Evolutionary conservation across 2,329 filamentous ascomycete genomes (phyloP).

Genomic region (Aureobasidium melanogenum): DNA sequence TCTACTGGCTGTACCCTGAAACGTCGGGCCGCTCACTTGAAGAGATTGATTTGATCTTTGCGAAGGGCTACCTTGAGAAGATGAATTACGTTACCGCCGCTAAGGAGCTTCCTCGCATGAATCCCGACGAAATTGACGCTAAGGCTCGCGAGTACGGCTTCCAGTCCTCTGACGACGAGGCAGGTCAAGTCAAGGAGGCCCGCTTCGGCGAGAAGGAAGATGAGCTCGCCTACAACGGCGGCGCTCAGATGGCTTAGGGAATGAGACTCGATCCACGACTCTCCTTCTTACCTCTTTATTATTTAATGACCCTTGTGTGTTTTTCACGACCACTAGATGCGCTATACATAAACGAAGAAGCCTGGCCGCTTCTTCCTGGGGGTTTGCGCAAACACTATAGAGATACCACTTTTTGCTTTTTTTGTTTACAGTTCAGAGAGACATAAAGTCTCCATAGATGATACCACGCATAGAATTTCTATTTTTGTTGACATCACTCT

Average conservation of each 20-base stretch:
- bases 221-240: conserved; percentile 13
- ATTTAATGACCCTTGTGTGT: conserved; percentile 2
- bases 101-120: conserved; percentile 27
- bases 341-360: not conserved
- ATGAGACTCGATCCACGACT: not conserved
- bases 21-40: conserved; percentile 18
- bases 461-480: conserved; percentile 10
- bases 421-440: not conserved
- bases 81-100: conserved; percentile 30
- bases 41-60: conserved; percentile 23
- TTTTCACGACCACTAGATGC: conserved; percentile 3
- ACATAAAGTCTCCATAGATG: not conserved
- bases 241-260: conserved; percentile 14
- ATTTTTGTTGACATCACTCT: not conserved
- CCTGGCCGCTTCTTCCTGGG: not conserved
- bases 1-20: conserved; percentile 51
- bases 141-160: conserved; percentile 28
- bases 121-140: conserved; percentile 26
- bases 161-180: conserved; percentile 23
- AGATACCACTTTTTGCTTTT: conserved; percentile 7
- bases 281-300: not conserved
- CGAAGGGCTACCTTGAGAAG: conserved; percentile 21
- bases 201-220: conserved; percentile 18
- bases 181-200: conserved; percentile 20
- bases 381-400: not conserved